phyloP scores from a whole-genome alignment of 495 filamentous ascomycete genomes.

The Penicillium arizonense region DNA sequence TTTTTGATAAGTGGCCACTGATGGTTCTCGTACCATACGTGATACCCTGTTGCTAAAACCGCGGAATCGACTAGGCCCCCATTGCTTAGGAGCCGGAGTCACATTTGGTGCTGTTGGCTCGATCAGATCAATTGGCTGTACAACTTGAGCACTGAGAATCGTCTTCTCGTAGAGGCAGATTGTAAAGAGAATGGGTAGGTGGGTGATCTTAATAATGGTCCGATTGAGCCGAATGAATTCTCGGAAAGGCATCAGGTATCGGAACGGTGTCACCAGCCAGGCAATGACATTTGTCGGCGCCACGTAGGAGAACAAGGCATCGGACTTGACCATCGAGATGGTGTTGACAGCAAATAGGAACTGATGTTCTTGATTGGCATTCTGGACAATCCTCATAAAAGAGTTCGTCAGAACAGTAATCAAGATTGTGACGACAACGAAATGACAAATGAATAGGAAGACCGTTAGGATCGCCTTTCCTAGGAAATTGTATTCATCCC shows the following conservation, averaged over 20 bases:
- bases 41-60: conserved; percentile 64
- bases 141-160: conserved; percentile 64
- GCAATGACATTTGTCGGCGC: conserved; percentile 85
- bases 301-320: conserved; percentile 88
- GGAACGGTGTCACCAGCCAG: conserved; percentile 78
- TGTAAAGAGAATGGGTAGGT: conserved; percentile 78
- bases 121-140: conserved; percentile 73
- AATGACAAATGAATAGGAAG: conserved; percentile 92
- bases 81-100: conserved; percentile 25
- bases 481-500: conserved; percentile 74
- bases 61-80: conserved; percentile 52
- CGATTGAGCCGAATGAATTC: conserved; percentile 80
- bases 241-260: conserved; percentile 74
- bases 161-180: conserved; percentile 86
- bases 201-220: conserved; percentile 82
- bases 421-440: conserved; percentile 88
- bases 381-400: conserved; percentile 90
- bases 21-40: conserved; percentile 73
- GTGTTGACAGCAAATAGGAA: conserved; percentile 93
- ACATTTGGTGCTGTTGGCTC: conserved; percentile 41
- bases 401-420: conserved; percentile 92
- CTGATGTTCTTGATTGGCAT: conserved; percentile 89
- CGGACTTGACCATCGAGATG: conserved; percentile 94
- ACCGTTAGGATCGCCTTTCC: conserved; percentile 71
- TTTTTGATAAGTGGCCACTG: conserved; percentile 79